phyloP scores from a whole-genome alignment of 441 rosid genomes.

The Brassica hybrid region DNA sequence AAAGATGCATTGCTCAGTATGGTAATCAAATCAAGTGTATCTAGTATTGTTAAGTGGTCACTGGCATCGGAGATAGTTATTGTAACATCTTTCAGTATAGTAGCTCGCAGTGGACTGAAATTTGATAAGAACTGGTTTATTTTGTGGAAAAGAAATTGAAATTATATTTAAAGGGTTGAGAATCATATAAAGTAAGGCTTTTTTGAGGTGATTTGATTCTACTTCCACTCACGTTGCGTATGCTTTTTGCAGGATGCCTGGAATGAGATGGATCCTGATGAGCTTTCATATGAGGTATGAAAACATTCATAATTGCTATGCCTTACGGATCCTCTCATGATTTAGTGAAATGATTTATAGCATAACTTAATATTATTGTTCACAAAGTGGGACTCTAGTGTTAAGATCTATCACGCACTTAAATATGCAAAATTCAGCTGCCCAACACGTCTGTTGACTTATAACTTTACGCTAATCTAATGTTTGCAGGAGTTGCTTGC shows the following conservation, averaged over 20 bases:
- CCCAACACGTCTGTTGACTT: neutral
- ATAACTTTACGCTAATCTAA: neutral
- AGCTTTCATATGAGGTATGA: too few species aligned
- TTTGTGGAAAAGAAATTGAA: neutral
- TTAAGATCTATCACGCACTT: neutral
- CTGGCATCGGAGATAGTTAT: constrained; percentile 13
- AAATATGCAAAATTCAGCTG: constrained; percentile 3
- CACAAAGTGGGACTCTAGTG: constrained; percentile 3
- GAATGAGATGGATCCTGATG: too few species aligned
- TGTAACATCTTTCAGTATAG: constrained; percentile 7
- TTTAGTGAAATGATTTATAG: constrained; percentile 3
- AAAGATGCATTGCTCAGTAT: too few species aligned
- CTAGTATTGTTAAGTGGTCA: neutral
- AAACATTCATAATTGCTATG: neutral
- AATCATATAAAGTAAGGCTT: constrained; percentile 7
- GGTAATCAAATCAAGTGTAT: neutral
- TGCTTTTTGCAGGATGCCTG: constrained; percentile 59
- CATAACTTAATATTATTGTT: neutral
- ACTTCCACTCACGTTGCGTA: constrained; percentile 15
- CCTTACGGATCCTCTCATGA: neutral
- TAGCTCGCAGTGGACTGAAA: constrained; percentile 11
- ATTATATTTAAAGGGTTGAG: constrained; percentile 6
- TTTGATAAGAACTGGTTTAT: constrained; percentile 20
- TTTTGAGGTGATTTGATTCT: constrained; percentile 21
- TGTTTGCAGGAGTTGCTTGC: constrained; percentile 82